Percentiles rank a stretch among this genome's conserved stretches.
Conservation (phyloP, 2,329 filamentous ascomycete genomes). For the Penicillium crustosum region DNA sequence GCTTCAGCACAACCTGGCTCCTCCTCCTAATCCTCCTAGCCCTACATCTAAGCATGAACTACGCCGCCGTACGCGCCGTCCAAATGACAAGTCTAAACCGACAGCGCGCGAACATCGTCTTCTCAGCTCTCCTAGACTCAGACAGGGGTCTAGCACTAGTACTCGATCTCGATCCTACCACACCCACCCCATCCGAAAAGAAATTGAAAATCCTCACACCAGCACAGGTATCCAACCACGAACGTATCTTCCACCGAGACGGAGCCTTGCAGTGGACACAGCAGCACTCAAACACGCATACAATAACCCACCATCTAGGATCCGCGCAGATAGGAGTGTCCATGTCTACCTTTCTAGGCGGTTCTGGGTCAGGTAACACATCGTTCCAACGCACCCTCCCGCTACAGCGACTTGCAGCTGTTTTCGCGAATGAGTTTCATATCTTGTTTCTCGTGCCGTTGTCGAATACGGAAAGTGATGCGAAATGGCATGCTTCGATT, state of each 20-base stretch:
- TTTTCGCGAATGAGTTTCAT: slow-evolving; percentile 57
- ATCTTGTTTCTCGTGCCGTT: slow-evolving; percentile 58
- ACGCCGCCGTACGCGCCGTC: slow-evolving; percentile 78
- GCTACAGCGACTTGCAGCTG: slow-evolving; percentile 50
- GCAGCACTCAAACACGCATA: slow-evolving; percentile 22
- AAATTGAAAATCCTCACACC: slow-evolving; percentile 53
- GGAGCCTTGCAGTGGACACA: slow-evolving; percentile 60
- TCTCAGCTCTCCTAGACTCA: slow-evolving; percentile 56
- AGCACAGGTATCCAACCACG: slow-evolving; percentile 59
- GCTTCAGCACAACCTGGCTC: slow-evolving; percentile 69
- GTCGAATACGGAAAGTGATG: not conserved
- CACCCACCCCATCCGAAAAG: not conserved
- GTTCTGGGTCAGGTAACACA: not conserved
- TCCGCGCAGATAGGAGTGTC: slow-evolving; percentile 56
- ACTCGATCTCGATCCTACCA: slow-evolving; percentile 1
- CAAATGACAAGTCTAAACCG: slow-evolving; percentile 81
- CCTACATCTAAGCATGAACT: slow-evolving; percentile 80
- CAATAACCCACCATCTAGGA: slow-evolving; percentile 41
- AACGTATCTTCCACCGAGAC: slow-evolving; percentile 63
- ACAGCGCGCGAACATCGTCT: slow-evolving; percentile 78
- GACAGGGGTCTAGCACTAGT: slow-evolving; percentile 14
- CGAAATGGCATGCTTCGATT: slow-evolving; percentile 52
- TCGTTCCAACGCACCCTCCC: slow-evolving; percentile 36
- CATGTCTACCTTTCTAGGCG: slow-evolving; percentile 36
- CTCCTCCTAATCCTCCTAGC: slow-evolving; percentile 70